Conservation (phyloP, 176 grass and related monocot genomes). For the Ananas comosus region DNA sequence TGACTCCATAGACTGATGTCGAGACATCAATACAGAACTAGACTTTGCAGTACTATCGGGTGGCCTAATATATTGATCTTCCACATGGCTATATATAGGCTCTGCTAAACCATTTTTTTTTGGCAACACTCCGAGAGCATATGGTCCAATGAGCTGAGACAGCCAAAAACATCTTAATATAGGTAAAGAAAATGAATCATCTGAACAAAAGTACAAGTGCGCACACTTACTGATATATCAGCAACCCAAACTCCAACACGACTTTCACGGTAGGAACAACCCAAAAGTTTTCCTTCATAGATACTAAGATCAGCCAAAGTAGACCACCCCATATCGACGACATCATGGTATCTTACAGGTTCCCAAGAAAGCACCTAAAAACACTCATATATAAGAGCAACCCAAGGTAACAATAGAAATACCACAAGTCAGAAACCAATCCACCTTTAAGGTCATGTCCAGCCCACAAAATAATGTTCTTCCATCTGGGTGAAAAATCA, state of each 20-base stretch:
- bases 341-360: slow-evolving; percentile 82
- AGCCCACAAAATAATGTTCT: slow-evolving; percentile 89
- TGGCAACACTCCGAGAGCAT: slow-evolving; percentile 81
- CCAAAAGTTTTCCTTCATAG: slow-evolving; percentile 99
- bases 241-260: slow-evolving; percentile 88
- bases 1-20: slow-evolving; percentile 33
- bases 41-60: slow-evolving; percentile 30
- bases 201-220: slow-evolving; percentile 5
- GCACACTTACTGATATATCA: slow-evolving; percentile 78
- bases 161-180: slow-evolving; percentile 25
- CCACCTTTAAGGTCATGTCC: slow-evolving; percentile 71
- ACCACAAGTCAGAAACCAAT: slow-evolving; percentile 11
- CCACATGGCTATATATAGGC: slow-evolving; percentile 25
- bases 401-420: slow-evolving; percentile 3
- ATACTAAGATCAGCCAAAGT: slow-evolving; percentile 86
- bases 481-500: slow-evolving; percentile 94
- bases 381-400: slow-evolving; percentile 21
- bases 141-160: slow-evolving; percentile 78
- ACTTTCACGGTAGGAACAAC: slow-evolving; percentile 62
- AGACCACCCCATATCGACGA: slow-evolving; percentile 85
- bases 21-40: slow-evolving; percentile 14
- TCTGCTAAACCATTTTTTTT: slow-evolving; percentile 51
- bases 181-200: slow-evolving; percentile 14
- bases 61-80: slow-evolving; percentile 39
- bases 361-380: slow-evolving; percentile 96